These are phyloP conservation scores for Fusarium avenaceum DNA, from an alignment of 2,329 filamentous ascomycete genomes.

Conservation along the genomic window DNA sequence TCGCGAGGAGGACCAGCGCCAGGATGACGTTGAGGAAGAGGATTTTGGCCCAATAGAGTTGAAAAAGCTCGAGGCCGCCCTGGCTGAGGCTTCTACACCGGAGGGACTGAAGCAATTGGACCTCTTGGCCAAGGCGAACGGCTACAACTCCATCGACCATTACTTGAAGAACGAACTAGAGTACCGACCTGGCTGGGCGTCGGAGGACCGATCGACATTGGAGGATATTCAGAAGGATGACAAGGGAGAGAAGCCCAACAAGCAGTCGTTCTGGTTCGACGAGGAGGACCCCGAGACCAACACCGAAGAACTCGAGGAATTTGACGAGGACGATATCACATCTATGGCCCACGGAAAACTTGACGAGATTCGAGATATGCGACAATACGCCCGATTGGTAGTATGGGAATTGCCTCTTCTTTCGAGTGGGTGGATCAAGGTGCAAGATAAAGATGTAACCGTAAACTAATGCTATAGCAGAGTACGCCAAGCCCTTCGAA, in stretches of 20 bases:
- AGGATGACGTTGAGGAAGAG: conserved; percentile 47
- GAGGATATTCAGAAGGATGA: conserved; percentile 52
- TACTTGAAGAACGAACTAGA: conserved; percentile 50
- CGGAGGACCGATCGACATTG: conserved; percentile 52
- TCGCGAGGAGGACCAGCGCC: conserved; percentile 35
- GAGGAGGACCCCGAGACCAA: conserved; percentile 63
- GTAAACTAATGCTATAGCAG: conserved; percentile 60
- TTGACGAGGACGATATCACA: conserved; percentile 86
- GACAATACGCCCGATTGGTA: conserved; percentile 87
- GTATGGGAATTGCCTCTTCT: conserved; percentile 97
- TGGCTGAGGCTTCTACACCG: conserved; percentile 50
- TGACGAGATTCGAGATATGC: conserved; percentile 87
- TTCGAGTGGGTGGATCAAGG: conserved; percentile 72
- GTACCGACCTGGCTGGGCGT: conserved; percentile 49
- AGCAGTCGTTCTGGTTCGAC: conserved; percentile 63
- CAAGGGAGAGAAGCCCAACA: conserved; percentile 53
- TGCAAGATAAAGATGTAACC: not conserved
- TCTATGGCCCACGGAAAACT: conserved; percentile 87
- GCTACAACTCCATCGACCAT: conserved; percentile 52
- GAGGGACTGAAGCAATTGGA: conserved; percentile 54
- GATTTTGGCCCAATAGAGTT: conserved; percentile 48
- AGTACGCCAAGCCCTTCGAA: conserved; percentile 84
- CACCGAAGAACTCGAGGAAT: conserved; percentile 70
- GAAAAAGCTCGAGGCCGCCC: conserved; percentile 50
- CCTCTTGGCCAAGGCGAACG: conserved; percentile 54